Conservation (phyloP, 1,139 yeast species). For the Suhomyces terraborum region DNA sequence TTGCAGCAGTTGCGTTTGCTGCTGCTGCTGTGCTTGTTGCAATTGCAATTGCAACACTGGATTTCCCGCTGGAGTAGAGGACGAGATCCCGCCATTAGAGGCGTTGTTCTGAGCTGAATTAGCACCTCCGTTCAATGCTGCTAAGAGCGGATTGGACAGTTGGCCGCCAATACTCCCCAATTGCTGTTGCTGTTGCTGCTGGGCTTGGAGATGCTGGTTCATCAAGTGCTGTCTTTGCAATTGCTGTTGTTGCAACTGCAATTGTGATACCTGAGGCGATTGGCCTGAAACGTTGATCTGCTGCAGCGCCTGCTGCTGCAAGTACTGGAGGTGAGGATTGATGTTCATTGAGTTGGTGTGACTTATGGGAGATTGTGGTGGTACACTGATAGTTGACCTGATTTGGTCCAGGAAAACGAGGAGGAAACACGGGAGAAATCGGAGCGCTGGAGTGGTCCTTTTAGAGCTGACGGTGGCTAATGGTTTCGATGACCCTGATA, state of each 20-base stretch:
- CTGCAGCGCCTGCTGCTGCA: conserved; percentile 38
- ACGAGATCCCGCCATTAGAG: conserved; percentile 4
- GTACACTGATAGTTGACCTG: background rate
- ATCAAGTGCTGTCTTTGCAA: conserved; percentile 45
- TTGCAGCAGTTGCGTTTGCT: conserved; percentile 23
- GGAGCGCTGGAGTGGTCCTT: background rate
- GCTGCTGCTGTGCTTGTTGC: conserved; percentile 22
- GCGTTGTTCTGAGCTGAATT: conserved; percentile 8
- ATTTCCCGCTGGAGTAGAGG: conserved; percentile 25
- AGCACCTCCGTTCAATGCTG: conserved; percentile 38
- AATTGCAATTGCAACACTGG: conserved; percentile 37
- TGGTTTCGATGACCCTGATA: background rate
- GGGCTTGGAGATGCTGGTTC: conserved; percentile 34
- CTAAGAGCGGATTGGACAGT: conserved; percentile 39
- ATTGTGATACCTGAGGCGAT: conserved; percentile 43
- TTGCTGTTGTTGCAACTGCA: conserved; percentile 42
- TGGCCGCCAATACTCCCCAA: conserved; percentile 27
- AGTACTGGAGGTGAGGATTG: conserved; percentile 48
- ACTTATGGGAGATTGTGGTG: background rate
- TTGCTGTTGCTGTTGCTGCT: conserved; percentile 25
- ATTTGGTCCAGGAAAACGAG: background rate
- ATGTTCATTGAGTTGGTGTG: conserved; percentile 28
- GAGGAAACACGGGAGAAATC: background rate
- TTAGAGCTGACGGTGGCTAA: background rate
- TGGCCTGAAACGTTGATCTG: conserved; percentile 27